Base-by-base conservation (phyloP, 495 filamentous ascomycete species). In the Talaromyces trachyspermus region DNA sequence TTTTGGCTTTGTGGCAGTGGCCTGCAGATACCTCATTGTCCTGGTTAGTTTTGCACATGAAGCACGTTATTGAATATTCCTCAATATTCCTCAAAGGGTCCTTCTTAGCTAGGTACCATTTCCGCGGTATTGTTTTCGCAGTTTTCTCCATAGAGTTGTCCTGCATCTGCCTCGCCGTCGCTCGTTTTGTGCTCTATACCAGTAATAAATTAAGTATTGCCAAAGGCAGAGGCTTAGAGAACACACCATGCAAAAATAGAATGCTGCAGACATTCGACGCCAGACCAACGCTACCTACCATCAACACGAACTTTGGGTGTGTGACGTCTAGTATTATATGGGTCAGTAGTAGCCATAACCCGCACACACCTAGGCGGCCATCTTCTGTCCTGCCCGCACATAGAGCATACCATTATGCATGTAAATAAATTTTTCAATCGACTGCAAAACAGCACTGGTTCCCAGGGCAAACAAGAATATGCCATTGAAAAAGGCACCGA, bases 381-480 rank as follows among this genome's bases (percentile, higher is more conserved):
- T 38, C 9, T 20, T n/a, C 3, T n/a, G n/a, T n/a, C n/a, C n/a
- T n/a, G n/a, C n/a, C n/a, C n/a, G n/a, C n/a, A n/a, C n/a, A n/a
- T n/a, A n/a, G n/a, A n/a, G 6, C 18, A 11, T 38, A 38, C 35
- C 35, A 5, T 38, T 38, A 10, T 38, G 35, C 35, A 38, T 38
- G 15, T 19, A 38, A 38, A 20, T 38, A 10, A 38, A 38, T 38
- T 38, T 37, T 47, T 88, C 83, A 24, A 95, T 70, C 8, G 89
- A 88, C 62, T 95, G 90, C 43, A 95, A 75, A 52, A 95, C 85
- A 53, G 95, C 89, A 14, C 87, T 87, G 12, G 95, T 71, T 57
- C 89, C 94, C 12, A 95, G 75, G 0, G 83, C 88, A 49, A 95
- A 81, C 20, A 95, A 68, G 59, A 95, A 89, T 9, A 94, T 87